Evolutionary conservation across 768 basidiomycete genomes (phyloP).

Genomic region (Mycena rosella): DNA sequence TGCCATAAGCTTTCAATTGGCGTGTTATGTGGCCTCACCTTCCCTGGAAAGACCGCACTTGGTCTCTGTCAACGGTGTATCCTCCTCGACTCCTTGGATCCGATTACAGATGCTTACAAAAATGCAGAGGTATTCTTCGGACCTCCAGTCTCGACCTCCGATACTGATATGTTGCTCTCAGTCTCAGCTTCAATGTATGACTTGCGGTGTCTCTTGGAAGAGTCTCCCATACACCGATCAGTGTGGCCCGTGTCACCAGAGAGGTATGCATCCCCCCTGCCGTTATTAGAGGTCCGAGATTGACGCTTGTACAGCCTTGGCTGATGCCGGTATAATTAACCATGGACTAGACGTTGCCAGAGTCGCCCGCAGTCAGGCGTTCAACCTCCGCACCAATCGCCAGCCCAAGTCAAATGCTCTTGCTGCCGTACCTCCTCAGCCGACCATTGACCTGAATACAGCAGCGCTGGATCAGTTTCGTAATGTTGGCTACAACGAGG

Average conservation of each 20-base stretch:
- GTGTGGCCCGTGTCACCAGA: background rate
- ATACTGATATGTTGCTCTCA: background rate
- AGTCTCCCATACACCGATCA: conserved; percentile 6
- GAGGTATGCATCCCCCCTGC: background rate
- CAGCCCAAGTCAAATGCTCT: conserved; percentile 4
- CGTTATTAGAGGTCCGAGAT: too few relatives aligned
- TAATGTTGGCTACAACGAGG: conserved; percentile 17
- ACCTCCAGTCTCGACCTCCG: background rate
- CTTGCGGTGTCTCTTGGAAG: conserved; percentile 7
- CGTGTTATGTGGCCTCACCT: conserved; percentile 36
- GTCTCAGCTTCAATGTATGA: conserved; percentile 11
- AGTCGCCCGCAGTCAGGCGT: background rate
- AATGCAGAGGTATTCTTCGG: background rate
- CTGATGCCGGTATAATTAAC: conserved; percentile 7
- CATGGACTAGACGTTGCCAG: background rate
- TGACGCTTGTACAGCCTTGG: background rate
- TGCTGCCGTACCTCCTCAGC: conserved; percentile 2
- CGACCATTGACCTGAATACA: conserved; percentile 5
- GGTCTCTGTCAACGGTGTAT: conserved; percentile 16
- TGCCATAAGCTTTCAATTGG: conserved; percentile 45
- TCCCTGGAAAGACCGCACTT: conserved; percentile 2
- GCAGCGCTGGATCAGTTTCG: conserved; percentile 12
- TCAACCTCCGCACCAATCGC: conserved; percentile 7
- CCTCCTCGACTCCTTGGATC: conserved; percentile 14
- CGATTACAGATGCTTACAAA: background rate